phyloP scores from a whole-genome alignment of 2,329 filamentous ascomycete species.

The Phialophora tarda region DNA sequence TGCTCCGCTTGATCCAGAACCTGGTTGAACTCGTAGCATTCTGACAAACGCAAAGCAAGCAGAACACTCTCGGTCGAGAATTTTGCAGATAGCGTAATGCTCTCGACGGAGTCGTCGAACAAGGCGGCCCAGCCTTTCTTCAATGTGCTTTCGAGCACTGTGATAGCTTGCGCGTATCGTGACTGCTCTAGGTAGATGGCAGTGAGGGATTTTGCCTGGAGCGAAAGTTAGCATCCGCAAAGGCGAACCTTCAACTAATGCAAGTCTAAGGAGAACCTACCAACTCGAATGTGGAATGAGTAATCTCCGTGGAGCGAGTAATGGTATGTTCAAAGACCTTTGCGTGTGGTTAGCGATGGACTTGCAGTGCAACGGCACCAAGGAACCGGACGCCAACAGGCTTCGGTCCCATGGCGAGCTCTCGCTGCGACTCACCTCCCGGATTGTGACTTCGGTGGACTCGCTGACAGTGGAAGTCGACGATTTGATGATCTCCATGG shows the following conservation, averaged over 20 bases:
- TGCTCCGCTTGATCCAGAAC: slow-evolving; percentile 47
- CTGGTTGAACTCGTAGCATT: slow-evolving; percentile 52
- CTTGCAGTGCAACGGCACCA: neutral
- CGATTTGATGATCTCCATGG: slow-evolving; percentile 50
- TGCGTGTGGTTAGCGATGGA: neutral
- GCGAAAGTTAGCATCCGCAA: neutral
- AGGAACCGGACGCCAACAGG: neutral
- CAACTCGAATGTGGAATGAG: slow-evolving; percentile 47
- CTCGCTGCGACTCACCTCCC: slow-evolving; percentile 41
- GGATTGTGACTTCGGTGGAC: slow-evolving; percentile 51
- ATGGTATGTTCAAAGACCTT: slow-evolving; percentile 51
- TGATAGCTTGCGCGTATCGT: slow-evolving; percentile 55
- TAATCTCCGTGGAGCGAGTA: slow-evolving; percentile 45
- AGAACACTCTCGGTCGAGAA: slow-evolving; percentile 55
- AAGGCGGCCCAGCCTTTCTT: slow-evolving; percentile 55
- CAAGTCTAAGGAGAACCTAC: neutral
- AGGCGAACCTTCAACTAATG: neutral
- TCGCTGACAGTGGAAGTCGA: slow-evolving; percentile 46
- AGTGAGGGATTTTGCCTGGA: slow-evolving; percentile 6
- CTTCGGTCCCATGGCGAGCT: neutral
- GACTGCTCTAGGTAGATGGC: slow-evolving; percentile 53
- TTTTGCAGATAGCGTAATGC: slow-evolving; percentile 52
- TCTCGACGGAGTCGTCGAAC: slow-evolving; percentile 51
- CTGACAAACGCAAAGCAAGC: slow-evolving; percentile 54
- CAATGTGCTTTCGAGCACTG: slow-evolving; percentile 54